A percentile compares a stretch with the other conserved stretches of the same genome.
These are phyloP conservation scores for Adansonia madagascariensis DNA, from an alignment of 441 rosid species.

Conservation along the genomic window DNA sequence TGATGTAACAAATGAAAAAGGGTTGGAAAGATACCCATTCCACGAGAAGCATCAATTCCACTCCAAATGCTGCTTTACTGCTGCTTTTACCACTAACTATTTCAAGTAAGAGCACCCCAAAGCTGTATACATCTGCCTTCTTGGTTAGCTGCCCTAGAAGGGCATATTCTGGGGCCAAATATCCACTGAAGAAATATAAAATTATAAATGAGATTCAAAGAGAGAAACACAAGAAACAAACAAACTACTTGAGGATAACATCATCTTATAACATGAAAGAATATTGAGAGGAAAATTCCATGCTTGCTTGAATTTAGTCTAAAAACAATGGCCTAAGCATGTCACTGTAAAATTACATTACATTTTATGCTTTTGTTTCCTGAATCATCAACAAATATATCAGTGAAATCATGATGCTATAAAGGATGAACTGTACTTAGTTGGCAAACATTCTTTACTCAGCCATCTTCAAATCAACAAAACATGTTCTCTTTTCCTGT, in stretches of 20 bases:
- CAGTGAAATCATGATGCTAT: background rate
- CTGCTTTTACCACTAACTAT: constrained; percentile 81
- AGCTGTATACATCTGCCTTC: constrained; percentile 92
- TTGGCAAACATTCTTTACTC: background rate
- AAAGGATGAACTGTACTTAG: too few species aligned
- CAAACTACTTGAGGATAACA: background rate
- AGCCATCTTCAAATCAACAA: background rate
- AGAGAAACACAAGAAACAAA: background rate
- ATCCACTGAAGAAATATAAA: constrained; percentile 55
- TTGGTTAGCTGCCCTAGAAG: constrained; percentile 79
- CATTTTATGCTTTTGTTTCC: background rate
- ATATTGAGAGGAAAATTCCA: background rate
- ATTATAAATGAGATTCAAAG: background rate
- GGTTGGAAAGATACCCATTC: constrained; percentile 77
- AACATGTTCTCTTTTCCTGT: too few species aligned
- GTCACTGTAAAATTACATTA: background rate
- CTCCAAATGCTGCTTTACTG: constrained; percentile 82
- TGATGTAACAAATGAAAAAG: background rate
- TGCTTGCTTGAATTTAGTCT: background rate
- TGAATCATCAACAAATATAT: too few species aligned
- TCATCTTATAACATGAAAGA: constrained; percentile 6
- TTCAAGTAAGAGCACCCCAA: constrained; percentile 84
- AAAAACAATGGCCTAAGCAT: too few species aligned
- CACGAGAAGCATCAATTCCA: constrained; percentile 59
- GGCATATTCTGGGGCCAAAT: constrained; percentile 41